A percentile compares a stretch with the other conserved stretches of the same genome.
Conservation (phyloP, 2,329 filamentous ascomycete species). For the Xylaria polymorpha region DNA sequence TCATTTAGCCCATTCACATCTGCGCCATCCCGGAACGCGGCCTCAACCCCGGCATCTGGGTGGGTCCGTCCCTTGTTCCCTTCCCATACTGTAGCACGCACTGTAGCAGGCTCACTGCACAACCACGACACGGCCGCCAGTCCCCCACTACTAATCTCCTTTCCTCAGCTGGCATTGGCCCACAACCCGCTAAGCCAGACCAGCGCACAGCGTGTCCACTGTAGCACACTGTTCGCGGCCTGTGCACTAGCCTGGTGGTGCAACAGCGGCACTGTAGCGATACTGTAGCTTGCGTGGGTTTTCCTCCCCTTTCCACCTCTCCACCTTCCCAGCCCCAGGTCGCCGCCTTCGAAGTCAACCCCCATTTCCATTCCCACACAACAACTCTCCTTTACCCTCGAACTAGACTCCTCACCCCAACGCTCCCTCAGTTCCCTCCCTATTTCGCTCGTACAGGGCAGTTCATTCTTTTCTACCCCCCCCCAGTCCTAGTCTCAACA, state of each 20-base stretch:
- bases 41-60: slow-evolving; percentile 14
- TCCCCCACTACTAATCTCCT: slow-evolving; percentile 30
- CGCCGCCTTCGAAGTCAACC: slow-evolving; percentile 30
- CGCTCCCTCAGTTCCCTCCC: slow-evolving; percentile 38
- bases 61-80: slow-evolving; percentile 1
- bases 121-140: slow-evolving; percentile 16
- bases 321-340: slow-evolving; percentile 27
- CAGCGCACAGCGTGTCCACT: slow-evolving; percentile 27
- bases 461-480: slow-evolving; percentile 34
- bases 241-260: background rate
- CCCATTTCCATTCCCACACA: slow-evolving; percentile 33
- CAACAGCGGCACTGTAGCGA: background rate
- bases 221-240: slow-evolving; percentile 17
- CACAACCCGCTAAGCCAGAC: slow-evolving; percentile 18
- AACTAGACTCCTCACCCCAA: slow-evolving; percentile 30
- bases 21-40: slow-evolving; percentile 15
- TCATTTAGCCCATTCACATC: slow-evolving; percentile 9
- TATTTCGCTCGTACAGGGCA: slow-evolving; percentile 39
- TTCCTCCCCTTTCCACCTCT: slow-evolving; percentile 34
- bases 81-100: background rate
- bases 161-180: slow-evolving; percentile 28
- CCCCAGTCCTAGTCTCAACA: slow-evolving; percentile 21
- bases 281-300: background rate
- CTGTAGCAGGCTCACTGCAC: slow-evolving; percentile 5
- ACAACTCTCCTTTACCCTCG: slow-evolving; percentile 37